Base-by-base conservation (phyloP, 768 basidiomycete species). In the Tylopilus sp. region DNA sequence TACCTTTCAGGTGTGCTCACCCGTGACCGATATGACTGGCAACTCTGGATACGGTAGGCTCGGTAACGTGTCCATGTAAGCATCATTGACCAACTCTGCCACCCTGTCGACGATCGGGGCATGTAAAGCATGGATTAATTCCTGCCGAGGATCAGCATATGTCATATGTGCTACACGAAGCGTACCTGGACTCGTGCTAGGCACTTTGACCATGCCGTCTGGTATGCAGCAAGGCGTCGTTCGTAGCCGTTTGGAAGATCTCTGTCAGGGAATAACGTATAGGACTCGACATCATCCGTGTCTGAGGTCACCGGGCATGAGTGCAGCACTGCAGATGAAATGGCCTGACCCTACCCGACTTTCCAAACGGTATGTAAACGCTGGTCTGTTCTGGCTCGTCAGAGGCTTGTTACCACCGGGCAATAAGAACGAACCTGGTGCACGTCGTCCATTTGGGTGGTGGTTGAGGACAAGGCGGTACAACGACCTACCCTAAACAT, bases 31-130 rank as follows among this genome's bases (percentile, higher is more conserved):
- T 45, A 86, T 72, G 6, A 82, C 78, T 3, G 86, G 84, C 7
- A 88, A 63, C 59, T 89, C 86, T 6, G 74, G 57, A 44, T 78
- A 78, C 0, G 85, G 84, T n/a, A 85, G 65, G 4, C 81, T 80
- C 9, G 79, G 78, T 0, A 86, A 67, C 12, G 71, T 58, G 45
- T 76, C 68, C 1, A 63, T 59, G 57, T 84, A 80, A 8, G 82
- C 76, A 4, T 58, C 62, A 28, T 67, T 59, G 14, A 87, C 73
- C 44, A 76, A 62, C 1, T 75, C 56, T 6, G 75, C 67, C 14
- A 87, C 71, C 13, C 70, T 70, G 4, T 72, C 64, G 6, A 79
- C 77, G 10, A 82, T 70, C 0, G 83, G 78, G 0, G 66, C 71
- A 56, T 85, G 77, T 13, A 87, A 61, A 1, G 72, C 64, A 17